Conservation (phyloP, 1,139 yeast species). For the Zygosaccharomyces pseudobailii region DNA sequence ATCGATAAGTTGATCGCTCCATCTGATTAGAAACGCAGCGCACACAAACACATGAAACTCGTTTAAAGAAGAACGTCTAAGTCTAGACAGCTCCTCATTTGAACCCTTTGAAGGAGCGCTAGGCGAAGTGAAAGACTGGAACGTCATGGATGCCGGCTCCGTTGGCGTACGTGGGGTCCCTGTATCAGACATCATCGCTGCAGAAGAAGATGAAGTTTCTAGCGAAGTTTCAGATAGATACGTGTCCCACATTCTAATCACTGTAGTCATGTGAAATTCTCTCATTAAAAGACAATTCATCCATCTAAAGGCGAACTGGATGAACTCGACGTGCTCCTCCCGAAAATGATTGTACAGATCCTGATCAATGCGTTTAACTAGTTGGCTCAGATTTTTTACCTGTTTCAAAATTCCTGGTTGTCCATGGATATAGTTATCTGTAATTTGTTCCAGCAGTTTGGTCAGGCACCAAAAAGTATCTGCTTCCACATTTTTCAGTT, state of each 20-base stretch:
- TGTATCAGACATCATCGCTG: constrained; percentile 12
- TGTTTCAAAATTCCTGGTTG: constrained; percentile 96
- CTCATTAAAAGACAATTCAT: constrained; percentile 97
- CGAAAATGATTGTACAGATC: constrained; percentile 71
- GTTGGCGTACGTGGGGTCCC: constrained; percentile 23
- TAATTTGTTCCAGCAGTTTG: constrained; percentile 83
- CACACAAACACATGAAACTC: constrained; percentile 95
- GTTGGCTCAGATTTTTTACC: constrained; percentile 70
- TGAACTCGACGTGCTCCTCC: constrained; percentile 77
- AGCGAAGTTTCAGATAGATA: constrained; percentile 71
- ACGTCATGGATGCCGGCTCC: constrained; percentile 17
- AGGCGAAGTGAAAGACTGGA: constrained; percentile 20
- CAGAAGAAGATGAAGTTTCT: constrained; percentile 23
- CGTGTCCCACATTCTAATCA: constrained; percentile 97
- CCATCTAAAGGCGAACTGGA: constrained; percentile 96
- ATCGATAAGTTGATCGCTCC: constrained; percentile 69
- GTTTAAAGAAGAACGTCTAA: constrained; percentile 62
- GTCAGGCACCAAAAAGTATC: constrained; percentile 97
- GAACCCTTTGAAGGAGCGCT: constrained; percentile 9
- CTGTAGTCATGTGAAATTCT: constrained; percentile 71
- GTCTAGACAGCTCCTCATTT: constrained; percentile 17
- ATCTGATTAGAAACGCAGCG: constrained; percentile 92
- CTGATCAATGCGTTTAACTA: constrained; percentile 75
- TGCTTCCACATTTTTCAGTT: constrained; percentile 69
- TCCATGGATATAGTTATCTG: constrained; percentile 94